phyloP scores from a whole-genome alignment of 2,329 filamentous ascomycete genomes.

The Botrytis pseudocinerea region DNA sequence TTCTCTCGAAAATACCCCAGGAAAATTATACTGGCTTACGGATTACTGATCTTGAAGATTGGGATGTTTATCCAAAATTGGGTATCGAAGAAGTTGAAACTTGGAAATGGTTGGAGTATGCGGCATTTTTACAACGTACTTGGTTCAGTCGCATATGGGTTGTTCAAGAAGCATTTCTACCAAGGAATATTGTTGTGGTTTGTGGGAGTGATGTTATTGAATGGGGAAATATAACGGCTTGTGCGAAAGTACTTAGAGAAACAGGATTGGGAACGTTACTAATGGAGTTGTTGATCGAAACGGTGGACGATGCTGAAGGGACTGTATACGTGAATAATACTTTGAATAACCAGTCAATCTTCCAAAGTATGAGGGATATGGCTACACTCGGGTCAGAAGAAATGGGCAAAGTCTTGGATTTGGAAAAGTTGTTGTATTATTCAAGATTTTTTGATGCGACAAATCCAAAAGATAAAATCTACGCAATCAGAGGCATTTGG shows the following conservation, averaged over 20 bases:
- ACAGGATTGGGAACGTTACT: slow-evolving; percentile 22
- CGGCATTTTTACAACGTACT: slow-evolving; percentile 24
- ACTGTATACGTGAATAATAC: slow-evolving; percentile 23
- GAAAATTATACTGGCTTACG: background rate
- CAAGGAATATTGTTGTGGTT: slow-evolving; percentile 18
- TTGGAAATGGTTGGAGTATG: slow-evolving; percentile 25
- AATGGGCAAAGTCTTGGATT: background rate
- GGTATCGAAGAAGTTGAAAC: slow-evolving; percentile 17
- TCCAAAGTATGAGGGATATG: slow-evolving; percentile 20
- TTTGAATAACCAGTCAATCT: slow-evolving; percentile 26
- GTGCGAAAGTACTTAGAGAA: slow-evolving; percentile 21
- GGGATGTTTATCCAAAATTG: slow-evolving; percentile 13
- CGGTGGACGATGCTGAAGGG: slow-evolving; percentile 10
- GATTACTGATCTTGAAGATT: slow-evolving; percentile 17
- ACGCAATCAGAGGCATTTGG: slow-evolving; percentile 27
- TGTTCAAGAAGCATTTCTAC: slow-evolving; percentile 26
- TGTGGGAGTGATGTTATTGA: slow-evolving; percentile 18
- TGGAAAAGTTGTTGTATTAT: slow-evolving; percentile 26
- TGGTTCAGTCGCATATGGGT: slow-evolving; percentile 29
- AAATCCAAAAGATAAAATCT: slow-evolving; percentile 25
- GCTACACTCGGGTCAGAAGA: background rate
- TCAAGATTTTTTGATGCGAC: slow-evolving; percentile 26
- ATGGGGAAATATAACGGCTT: slow-evolving; percentile 22
- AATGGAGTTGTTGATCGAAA: slow-evolving; percentile 20
- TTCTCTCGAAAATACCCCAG: slow-evolving; percentile 5